Conservation (phyloP, 2,329 filamentous ascomycete genomes). For the Colletotrichum abscissum region DNA sequence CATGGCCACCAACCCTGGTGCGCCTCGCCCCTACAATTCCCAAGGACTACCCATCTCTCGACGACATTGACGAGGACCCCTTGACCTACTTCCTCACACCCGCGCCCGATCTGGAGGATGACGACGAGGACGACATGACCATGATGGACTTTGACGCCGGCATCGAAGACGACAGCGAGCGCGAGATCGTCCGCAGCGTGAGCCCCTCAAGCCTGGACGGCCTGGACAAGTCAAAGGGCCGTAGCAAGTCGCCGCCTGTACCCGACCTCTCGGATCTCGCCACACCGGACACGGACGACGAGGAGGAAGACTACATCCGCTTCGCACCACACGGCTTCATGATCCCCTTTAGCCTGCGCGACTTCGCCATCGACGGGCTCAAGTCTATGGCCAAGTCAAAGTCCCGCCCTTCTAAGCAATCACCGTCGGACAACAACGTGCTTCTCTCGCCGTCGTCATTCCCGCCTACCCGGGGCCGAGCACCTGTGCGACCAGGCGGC, state of each 20-base stretch:
- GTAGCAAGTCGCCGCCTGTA: slow-evolving; percentile 43
- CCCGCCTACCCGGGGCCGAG: slow-evolving; percentile 44
- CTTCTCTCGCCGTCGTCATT: slow-evolving; percentile 45
- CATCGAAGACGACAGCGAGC: slow-evolving; percentile 62
- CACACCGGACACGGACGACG: slow-evolving; percentile 54
- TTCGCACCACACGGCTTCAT: slow-evolving; percentile 54
- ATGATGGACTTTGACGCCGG: slow-evolving; percentile 68
- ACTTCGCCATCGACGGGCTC: slow-evolving; percentile 52
- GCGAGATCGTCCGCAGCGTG: slow-evolving; percentile 62
- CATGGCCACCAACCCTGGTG: slow-evolving; percentile 65
- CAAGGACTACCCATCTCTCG: slow-evolving; percentile 56
- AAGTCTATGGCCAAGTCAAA: slow-evolving; percentile 37
- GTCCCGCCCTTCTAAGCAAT: slow-evolving; percentile 31
- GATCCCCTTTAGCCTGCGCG: slow-evolving; percentile 55
- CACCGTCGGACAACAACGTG: slow-evolving; percentile 41
- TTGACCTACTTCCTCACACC: slow-evolving; percentile 68
- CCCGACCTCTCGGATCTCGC: slow-evolving; percentile 56
- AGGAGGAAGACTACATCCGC: slow-evolving; percentile 63
- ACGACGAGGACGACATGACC: slow-evolving; percentile 50
- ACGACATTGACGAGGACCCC: slow-evolving; percentile 64
- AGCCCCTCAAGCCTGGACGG: slow-evolving; percentile 67
- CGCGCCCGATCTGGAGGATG: slow-evolving; percentile 53
- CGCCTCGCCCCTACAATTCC: slow-evolving; percentile 56
- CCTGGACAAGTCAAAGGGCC: slow-evolving; percentile 55
- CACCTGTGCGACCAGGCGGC: slow-evolving; percentile 38